Conservation (phyloP, 441 rosid species). For the Bruguiera hainesii region DNA sequence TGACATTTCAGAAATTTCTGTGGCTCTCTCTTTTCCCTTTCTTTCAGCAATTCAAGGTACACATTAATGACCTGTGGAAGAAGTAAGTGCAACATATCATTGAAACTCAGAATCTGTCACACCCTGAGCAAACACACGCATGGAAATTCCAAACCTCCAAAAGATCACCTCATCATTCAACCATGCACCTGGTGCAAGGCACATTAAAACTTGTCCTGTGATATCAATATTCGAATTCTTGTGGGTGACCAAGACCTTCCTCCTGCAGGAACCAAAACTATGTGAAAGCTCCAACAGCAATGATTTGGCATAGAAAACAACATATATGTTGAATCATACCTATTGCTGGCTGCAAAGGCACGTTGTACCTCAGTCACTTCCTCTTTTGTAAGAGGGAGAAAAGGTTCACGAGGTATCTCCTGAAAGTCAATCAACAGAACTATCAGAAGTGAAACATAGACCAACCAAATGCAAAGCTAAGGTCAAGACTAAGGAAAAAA, state of each 20-base stretch:
- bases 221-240: conserved; percentile 63
- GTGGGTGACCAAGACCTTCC: conserved; percentile 48
- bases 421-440: conserved; percentile 28
- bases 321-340: conserved; percentile 38
- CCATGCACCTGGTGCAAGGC: conserved; percentile 81
- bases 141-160: not conserved
- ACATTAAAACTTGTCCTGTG: conserved; percentile 57
- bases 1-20: conserved; percentile 74
- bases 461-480: not conserved
- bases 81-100: conserved; percentile 21
- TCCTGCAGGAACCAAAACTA: conserved; percentile 37
- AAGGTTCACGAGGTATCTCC: conserved; percentile 56
- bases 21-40: conserved; percentile 84
- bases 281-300: not conserved
- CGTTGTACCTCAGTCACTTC: conserved; percentile 48
- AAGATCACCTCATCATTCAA: conserved; percentile 87
- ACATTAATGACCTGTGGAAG: conserved; percentile 73
- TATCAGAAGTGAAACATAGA: conserved; percentile 5
- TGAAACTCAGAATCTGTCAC: not conserved
- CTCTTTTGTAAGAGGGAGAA: conserved; percentile 57
- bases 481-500: not conserved
- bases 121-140: not conserved
- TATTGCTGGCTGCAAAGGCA: conserved; percentile 46
- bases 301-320: conserved; percentile 9
- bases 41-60: conserved; percentile 87